Conservation (phyloP, 1,284 basidiomycete genomes). For the Cutaneotrichosporon dermatis region DNA sequence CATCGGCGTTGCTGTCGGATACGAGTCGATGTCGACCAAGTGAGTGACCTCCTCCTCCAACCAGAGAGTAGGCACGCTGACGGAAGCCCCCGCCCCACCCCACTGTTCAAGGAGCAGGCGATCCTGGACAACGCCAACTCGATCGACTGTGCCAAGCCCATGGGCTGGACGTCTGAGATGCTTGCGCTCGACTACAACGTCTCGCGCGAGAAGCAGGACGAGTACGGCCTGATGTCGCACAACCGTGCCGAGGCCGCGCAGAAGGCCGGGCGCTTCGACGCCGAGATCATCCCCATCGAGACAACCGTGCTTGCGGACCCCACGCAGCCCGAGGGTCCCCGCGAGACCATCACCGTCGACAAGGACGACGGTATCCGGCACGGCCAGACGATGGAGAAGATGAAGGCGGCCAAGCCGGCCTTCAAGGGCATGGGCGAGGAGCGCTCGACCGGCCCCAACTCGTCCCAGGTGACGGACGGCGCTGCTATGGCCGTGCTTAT, state of each 20-base stretch:
- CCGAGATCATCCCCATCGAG: conserved; percentile 77
- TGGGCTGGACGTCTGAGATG: conserved; percentile 91
- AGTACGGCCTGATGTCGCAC: conserved; percentile 76
- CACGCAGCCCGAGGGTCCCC: conserved; percentile 25
- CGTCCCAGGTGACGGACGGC: conserved; percentile 81
- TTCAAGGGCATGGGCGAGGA: conserved; percentile 82
- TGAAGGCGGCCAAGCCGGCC: conserved; percentile 67
- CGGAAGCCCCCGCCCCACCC: conserved; percentile 67
- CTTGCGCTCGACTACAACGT: conserved; percentile 71
- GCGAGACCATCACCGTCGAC: conserved; percentile 56
- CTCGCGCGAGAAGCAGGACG: conserved; percentile 70
- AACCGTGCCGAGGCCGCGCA: conserved; percentile 63
- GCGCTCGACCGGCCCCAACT: conserved; percentile 71
- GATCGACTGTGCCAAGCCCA: conserved; percentile 74
- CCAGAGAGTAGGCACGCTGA: neutral
- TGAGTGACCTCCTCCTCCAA: conserved; percentile 28
- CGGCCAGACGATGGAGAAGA: conserved; percentile 66
- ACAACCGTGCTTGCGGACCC: conserved; percentile 45
- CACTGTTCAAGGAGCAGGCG: conserved; percentile 64
- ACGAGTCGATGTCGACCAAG: conserved; percentile 70
- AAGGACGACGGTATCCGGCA: conserved; percentile 79
- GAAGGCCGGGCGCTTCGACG: conserved; percentile 62
- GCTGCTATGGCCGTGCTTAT: conserved; percentile 80
- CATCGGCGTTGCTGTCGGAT: conserved; percentile 73
- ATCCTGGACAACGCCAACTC: conserved; percentile 61